Percentiles rank a stretch among this genome's conserved stretches.
Conservation (phyloP, 768 basidiomycete species). For the Suillus ampliporus region DNA sequence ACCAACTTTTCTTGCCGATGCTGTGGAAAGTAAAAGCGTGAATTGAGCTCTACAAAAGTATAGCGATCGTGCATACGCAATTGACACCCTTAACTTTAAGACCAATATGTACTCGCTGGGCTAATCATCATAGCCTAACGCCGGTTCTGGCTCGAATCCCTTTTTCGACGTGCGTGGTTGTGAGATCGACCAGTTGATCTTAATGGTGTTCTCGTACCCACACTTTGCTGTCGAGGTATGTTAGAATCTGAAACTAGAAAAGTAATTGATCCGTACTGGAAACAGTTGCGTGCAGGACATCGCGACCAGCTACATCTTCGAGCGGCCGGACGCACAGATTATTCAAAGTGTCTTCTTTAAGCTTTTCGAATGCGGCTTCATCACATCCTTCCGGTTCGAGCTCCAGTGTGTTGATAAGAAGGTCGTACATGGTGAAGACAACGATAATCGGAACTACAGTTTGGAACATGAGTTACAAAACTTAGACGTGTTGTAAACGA, state of each 20-base stretch:
- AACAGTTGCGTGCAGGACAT: conserved; percentile 12
- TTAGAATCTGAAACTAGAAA: background rate
- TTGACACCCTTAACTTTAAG: conserved; percentile 13
- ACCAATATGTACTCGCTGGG: conserved; percentile 11
- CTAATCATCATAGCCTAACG: conserved; percentile 9
- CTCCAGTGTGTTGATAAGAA: conserved; percentile 3
- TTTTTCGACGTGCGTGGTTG: conserved; percentile 11
- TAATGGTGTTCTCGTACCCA: conserved; percentile 11
- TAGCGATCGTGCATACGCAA: conserved; percentile 4
- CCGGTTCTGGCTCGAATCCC: conserved; percentile 7
- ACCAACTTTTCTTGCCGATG: conserved; percentile 14
- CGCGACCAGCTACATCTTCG: background rate
- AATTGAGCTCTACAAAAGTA: background rate
- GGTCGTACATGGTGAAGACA: conserved; percentile 13
- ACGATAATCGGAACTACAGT: conserved; percentile 9
- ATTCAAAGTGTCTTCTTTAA: conserved; percentile 2
- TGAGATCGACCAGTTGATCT: conserved; percentile 9
- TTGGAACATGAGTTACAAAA: background rate
- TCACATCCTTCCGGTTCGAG: conserved; percentile 4
- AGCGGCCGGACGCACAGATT: conserved; percentile 10
- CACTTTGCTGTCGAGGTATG: conserved; percentile 1
- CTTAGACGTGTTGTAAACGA: background rate
- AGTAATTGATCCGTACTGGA: conserved; percentile 2
- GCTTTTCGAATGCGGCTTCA: conserved; percentile 4
- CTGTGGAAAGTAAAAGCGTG: background rate